A percentile compares a stretch with the other conserved stretches of the same genome.
phyloP scores from a whole-genome alignment of 352 stramenopile species.

The Pythium myriotylum region DNA sequence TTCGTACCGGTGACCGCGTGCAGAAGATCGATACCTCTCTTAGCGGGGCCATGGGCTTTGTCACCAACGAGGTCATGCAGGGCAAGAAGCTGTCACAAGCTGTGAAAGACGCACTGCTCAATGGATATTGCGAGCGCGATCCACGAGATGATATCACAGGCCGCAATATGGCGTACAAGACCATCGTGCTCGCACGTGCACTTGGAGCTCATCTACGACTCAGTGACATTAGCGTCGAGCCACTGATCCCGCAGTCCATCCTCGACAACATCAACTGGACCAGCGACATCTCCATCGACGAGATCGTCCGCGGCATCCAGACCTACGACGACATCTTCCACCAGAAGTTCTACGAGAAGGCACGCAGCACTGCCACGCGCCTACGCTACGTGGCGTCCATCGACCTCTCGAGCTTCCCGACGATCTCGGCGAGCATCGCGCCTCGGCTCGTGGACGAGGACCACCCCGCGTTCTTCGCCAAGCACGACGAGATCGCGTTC shows the following conservation, averaged over 20 bases:
- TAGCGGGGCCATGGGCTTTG: constrained; percentile 76
- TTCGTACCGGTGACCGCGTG: constrained; percentile 72
- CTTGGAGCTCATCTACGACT: constrained; percentile 57
- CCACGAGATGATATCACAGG: constrained; percentile 72
- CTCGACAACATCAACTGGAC: constrained; percentile 54
- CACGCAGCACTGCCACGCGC: constrained; percentile 45
- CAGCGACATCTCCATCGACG: constrained; percentile 44
- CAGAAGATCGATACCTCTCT: constrained; percentile 56
- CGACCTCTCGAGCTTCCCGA: constrained; percentile 51
- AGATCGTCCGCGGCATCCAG: constrained; percentile 51
- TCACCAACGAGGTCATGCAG: constrained; percentile 78
- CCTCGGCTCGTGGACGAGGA: constrained; percentile 61
- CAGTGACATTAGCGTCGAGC: constrained; percentile 50
- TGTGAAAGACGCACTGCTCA: constrained; percentile 45
- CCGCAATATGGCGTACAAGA: constrained; percentile 68
- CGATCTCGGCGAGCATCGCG: constrained; percentile 50
- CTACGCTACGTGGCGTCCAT: constrained; percentile 75
- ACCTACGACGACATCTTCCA: constrained; percentile 62
- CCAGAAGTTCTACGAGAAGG: constrained; percentile 52
- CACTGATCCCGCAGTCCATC: constrained; percentile 45
- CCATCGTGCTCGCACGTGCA: constrained; percentile 64
- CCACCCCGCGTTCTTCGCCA: constrained; percentile 59
- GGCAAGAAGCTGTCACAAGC: constrained; percentile 61
- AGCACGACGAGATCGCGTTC: constrained; percentile 77
- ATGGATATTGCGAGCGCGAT: constrained; percentile 72